phyloP scores from a whole-genome alignment of 805 yeast species.

The Metschnikowia noctiluminum region DNA sequence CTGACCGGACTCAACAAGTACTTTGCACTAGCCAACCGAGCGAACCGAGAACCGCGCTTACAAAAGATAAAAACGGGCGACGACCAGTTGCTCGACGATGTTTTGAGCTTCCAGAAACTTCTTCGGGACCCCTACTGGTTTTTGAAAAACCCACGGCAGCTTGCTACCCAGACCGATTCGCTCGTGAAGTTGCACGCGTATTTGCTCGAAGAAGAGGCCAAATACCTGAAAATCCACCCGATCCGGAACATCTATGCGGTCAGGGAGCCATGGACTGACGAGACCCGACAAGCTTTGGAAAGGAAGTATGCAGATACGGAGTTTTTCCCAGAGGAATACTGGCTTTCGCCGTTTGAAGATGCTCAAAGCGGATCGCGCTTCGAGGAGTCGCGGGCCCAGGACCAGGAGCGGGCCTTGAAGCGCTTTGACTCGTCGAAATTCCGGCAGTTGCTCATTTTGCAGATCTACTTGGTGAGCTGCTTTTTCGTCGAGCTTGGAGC shows the following conservation, averaged over 20 bases:
- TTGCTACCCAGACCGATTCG: constrained; percentile 23
- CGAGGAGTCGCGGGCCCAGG: constrained; percentile 22
- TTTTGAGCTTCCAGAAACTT: constrained; percentile 27
- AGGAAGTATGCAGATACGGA: constrained; percentile 19
- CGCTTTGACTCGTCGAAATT: constrained; percentile 26
- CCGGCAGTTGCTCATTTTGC: constrained; percentile 27
- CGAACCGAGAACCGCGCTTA: constrained; percentile 22
- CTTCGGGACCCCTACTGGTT: constrained; percentile 36
- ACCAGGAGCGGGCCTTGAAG: constrained; percentile 22
- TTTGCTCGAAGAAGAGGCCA: constrained; percentile 30
- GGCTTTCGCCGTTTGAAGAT: constrained; percentile 30
- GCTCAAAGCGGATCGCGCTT: constrained; percentile 14
- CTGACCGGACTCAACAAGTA: constrained; percentile 44
- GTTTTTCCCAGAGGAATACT: constrained; percentile 38
- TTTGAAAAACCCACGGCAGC: constrained; percentile 22
- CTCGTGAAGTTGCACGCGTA: constrained; percentile 27
- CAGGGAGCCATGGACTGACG: constrained; percentile 14
- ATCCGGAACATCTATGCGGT: constrained; percentile 19
- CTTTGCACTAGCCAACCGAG: constrained; percentile 30
- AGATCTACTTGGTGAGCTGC: constrained; percentile 29
- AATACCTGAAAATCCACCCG: constrained; percentile 17
- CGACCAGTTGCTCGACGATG: constrained; percentile 31
- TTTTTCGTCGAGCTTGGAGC: constrained; percentile 30
- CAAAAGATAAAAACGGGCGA: constrained; percentile 17
- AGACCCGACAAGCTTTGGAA: constrained; percentile 15